Conservation (phyloP, 2,329 filamentous ascomycete genomes). For the Thelonectria discophora region DNA sequence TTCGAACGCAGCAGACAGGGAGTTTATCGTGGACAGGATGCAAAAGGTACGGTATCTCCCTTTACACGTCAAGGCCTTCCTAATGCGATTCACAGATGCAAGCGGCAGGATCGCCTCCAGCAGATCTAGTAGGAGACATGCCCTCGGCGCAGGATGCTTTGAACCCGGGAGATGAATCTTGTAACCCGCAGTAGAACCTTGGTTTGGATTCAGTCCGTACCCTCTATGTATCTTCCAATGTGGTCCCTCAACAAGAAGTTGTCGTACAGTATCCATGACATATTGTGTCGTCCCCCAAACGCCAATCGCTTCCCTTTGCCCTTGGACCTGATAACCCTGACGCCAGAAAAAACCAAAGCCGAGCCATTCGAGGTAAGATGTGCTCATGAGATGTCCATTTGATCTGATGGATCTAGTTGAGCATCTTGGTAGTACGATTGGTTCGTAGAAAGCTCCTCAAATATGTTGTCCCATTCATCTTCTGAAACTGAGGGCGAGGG, state of each 20-base stretch:
- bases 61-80: neutral
- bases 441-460: constrained; percentile 56
- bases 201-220: constrained; percentile 33
- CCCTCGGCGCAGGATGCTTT: constrained; percentile 80
- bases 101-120: constrained; percentile 87
- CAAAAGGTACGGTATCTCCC: constrained; percentile 75
- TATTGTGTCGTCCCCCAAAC: constrained; percentile 34
- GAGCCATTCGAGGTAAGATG: constrained; percentile 15
- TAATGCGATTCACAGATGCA: constrained; percentile 77
- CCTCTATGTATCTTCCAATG: constrained; percentile 41
- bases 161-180: constrained; percentile 68
- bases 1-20: constrained; percentile 79
- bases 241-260: constrained; percentile 4
- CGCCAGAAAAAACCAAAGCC: constrained; percentile 27
- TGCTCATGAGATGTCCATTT: constrained; percentile 56
- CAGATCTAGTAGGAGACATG: constrained; percentile 91
- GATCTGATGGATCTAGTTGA: constrained; percentile 43
- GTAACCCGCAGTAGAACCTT: constrained; percentile 65
- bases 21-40: constrained; percentile 97
- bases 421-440: constrained; percentile 36
- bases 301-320: constrained; percentile 25
- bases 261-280: constrained; percentile 40
- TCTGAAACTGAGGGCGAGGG: constrained; percentile 55
- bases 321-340: constrained; percentile 28
- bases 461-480: constrained; percentile 70